Evolutionary conservation across 345 rosid species (phyloP).

Genomic region (Acer yangbiense): DNA sequence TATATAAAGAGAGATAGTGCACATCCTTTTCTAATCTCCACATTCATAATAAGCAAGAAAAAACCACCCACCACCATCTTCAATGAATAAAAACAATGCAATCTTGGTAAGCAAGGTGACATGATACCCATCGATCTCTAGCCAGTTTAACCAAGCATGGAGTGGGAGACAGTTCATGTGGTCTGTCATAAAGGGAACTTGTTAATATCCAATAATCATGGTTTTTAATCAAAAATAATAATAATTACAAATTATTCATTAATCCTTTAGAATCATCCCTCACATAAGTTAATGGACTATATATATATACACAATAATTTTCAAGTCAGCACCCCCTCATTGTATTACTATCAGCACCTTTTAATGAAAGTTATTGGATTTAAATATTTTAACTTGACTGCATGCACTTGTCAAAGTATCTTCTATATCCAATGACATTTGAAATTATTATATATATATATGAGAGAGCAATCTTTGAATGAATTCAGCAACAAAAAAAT

Average conservation of each 20-base stretch:
- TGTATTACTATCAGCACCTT: too few relatives aligned
- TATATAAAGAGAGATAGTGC: slow-evolving; percentile 38
- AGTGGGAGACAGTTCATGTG: slow-evolving; percentile 90
- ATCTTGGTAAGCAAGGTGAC: slow-evolving; percentile 69
- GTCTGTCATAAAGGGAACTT: slow-evolving; percentile 47
- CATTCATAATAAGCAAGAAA: slow-evolving; percentile 38
- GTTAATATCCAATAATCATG: slow-evolving; percentile 37
- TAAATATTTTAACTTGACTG: too few relatives aligned
- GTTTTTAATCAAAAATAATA: background rate
- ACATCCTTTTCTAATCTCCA: slow-evolving; percentile 49
- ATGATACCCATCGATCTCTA: slow-evolving; percentile 58
- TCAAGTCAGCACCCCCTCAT: too few relatives aligned
- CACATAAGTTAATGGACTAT: background rate
- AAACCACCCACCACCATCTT: slow-evolving; percentile 43
- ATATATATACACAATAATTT: background rate
- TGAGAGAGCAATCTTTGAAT: slow-evolving; percentile 26
- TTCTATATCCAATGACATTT: too few relatives aligned
- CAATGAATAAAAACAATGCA: slow-evolving; percentile 30
- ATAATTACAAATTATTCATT: background rate
- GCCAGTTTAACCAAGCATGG: slow-evolving; percentile 63
- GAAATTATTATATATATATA: background rate
- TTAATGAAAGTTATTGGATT: too few relatives aligned
- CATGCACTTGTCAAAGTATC: too few relatives aligned
- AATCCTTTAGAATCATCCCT: background rate
- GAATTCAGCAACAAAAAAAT: slow-evolving; percentile 7